These are phyloP conservation scores for Taiozyma sp. DNA, from an alignment of 1,139 yeast genomes.

Conservation along the genomic window DNA sequence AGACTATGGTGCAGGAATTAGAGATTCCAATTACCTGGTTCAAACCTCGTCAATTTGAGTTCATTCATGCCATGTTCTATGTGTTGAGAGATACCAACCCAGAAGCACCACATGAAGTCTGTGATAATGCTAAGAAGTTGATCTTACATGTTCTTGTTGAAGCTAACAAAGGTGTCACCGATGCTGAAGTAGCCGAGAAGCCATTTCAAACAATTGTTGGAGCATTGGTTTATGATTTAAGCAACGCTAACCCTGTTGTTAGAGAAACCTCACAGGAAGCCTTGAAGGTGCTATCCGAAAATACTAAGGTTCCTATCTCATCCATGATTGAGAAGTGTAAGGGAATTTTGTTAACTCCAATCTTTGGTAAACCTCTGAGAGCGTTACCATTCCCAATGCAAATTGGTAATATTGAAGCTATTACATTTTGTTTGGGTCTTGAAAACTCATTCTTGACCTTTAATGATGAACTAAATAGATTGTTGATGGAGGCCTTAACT, in stretches of 20 bases:
- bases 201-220: conserved; percentile 84
- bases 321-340: conserved; percentile 80
- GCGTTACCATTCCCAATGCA: conserved; percentile 99
- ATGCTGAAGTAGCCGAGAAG: conserved; percentile 56
- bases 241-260: conserved; percentile 80
- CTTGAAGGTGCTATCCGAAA: conserved; percentile 59
- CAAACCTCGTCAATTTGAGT: conserved; percentile 71
- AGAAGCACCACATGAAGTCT: conserved; percentile 79
- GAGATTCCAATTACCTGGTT: conserved; percentile 70
- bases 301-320: conserved; percentile 64
- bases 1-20: conserved; percentile 63
- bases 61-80: conserved; percentile 81
- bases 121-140: conserved; percentile 63
- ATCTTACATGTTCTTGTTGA: conserved; percentile 58
- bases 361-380: conserved; percentile 92
- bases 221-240: conserved; percentile 84
- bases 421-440: conserved; percentile 78
- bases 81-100: conserved; percentile 87
- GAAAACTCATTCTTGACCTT: conserved; percentile 80
- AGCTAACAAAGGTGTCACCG: conserved; percentile 55
- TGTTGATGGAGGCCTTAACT: conserved; percentile 86
- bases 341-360: conserved; percentile 79
- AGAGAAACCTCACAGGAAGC: conserved; percentile 79
- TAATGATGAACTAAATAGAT: conserved; percentile 80
- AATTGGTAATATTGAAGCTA: conserved; percentile 96